Evolutionary conservation across 352 stramenopile species (phyloP).

Genomic region (Thraustochytrium striatum): DNA sequence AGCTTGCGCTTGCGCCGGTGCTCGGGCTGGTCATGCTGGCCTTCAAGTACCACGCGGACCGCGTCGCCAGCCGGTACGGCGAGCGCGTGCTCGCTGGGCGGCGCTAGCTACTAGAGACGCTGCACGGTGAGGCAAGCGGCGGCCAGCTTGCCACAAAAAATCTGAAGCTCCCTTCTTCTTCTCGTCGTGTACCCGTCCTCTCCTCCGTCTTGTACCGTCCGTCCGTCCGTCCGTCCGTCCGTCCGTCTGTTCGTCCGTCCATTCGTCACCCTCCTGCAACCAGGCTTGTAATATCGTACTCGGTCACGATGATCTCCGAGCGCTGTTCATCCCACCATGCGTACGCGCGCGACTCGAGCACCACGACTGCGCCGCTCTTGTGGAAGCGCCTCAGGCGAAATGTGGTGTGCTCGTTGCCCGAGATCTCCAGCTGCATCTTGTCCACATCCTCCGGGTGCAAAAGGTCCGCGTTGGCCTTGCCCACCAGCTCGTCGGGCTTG

Average conservation of each 20-base stretch:
- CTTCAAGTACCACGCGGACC: slow-evolving; percentile 23
- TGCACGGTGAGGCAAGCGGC: too few relatives aligned
- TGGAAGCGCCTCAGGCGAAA: slow-evolving; percentile 30
- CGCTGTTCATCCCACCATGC: slow-evolving; percentile 16
- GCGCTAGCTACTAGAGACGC: too few relatives aligned
- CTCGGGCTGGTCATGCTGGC: slow-evolving; percentile 11
- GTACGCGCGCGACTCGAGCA: slow-evolving; percentile 29
- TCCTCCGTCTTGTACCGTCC: too few relatives aligned
- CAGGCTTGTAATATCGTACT: slow-evolving; percentile 38
- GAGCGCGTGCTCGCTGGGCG: neutral
- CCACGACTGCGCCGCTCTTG: slow-evolving; percentile 7
- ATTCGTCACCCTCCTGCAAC: too few relatives aligned
- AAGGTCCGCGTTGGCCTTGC: neutral
- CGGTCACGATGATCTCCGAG: slow-evolving; percentile 29
- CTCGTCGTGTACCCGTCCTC: too few relatives aligned
- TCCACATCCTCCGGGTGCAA: slow-evolving; percentile 25
- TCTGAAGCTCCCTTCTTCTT: too few relatives aligned
- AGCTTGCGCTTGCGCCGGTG: slow-evolving; percentile 23
- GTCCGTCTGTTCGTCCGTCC: too few relatives aligned
- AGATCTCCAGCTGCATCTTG: neutral
- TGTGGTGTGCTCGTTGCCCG: neutral
- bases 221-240: too few relatives aligned
- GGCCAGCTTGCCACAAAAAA: too few relatives aligned
- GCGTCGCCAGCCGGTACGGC: neutral
- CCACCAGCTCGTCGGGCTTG: neutral